These are phyloP conservation scores for Mycosarcoma mackinlayi DNA, from an alignment of 1,284 basidiomycete species.

Conservation along the genomic window DNA sequence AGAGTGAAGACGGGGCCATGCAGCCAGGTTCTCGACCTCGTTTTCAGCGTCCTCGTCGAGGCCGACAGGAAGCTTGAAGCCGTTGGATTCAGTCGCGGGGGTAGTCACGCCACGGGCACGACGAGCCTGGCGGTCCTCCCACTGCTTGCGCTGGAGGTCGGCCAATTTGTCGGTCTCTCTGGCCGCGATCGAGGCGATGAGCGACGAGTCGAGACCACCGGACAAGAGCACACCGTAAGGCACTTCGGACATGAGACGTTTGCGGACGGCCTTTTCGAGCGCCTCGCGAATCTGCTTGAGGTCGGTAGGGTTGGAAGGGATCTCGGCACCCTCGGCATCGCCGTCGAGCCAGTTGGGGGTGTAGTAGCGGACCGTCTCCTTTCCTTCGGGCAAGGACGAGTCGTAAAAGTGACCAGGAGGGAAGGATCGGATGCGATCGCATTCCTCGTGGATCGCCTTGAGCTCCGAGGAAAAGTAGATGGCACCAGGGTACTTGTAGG, in stretches of 20 bases:
- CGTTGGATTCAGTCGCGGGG: conserved; percentile 58
- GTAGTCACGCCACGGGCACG: conserved; percentile 55
- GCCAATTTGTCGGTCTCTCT: conserved; percentile 90
- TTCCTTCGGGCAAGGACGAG: conserved; percentile 59
- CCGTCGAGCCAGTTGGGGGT: conserved; percentile 68
- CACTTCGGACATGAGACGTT: conserved; percentile 98
- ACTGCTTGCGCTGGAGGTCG: conserved; percentile 70
- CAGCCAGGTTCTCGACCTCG: conserved; percentile 70
- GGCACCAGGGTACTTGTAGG: conserved; percentile 82
- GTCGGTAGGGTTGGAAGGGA: conserved; percentile 78
- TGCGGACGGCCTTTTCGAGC: conserved; percentile 91
- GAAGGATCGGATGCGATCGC: conserved; percentile 94
- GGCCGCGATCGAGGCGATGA: conserved; percentile 96
- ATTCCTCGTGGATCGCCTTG: conserved; percentile 90
- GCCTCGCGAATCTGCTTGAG: conserved; percentile 75
- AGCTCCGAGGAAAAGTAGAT: conserved; percentile 96
- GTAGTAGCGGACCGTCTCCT: conserved; percentile 68
- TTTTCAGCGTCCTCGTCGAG: conserved; percentile 66
- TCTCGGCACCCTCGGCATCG: conserved; percentile 72
- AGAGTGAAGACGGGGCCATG: conserved; percentile 97
- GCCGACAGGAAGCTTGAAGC: conserved; percentile 69
- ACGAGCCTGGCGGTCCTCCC: conserved; percentile 71
- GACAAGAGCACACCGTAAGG: conserved; percentile 97
- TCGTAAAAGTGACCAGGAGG: conserved; percentile 88
- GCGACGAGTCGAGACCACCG: conserved; percentile 93